phyloP scores from a whole-genome alignment of 306 rosid species.

The Abrus pulchellus region DNA sequence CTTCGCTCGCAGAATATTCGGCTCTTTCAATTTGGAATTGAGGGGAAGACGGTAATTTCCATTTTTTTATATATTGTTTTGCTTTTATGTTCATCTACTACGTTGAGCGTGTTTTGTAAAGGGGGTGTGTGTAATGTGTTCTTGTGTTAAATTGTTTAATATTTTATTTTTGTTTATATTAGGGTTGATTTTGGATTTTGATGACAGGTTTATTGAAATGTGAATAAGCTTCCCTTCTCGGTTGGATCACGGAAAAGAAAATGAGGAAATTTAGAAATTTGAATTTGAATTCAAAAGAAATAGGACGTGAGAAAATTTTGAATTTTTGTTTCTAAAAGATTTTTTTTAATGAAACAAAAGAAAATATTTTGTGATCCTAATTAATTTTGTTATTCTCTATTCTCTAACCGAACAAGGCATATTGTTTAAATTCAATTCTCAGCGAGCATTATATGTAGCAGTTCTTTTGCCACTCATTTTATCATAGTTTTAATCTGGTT shows the following conservation, averaged over 20 bases:
- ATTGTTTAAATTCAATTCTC: not conserved
- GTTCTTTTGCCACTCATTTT: not conserved
- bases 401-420: too few species aligned
- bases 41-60: conserved; percentile 81
- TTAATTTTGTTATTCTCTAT: too few species aligned
- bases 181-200: conserved; percentile 18
- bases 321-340: too few species aligned
- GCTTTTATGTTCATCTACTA: not conserved
- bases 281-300: too few species aligned
- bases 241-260: too few species aligned
- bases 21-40: conserved; percentile 89
- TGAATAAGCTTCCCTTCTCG: not conserved
- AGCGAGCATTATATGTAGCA: not conserved
- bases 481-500: not conserved
- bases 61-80: not conserved
- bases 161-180: not conserved
- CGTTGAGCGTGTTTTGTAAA: not conserved
- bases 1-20: conserved; percentile 70
- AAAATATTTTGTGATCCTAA: too few species aligned
- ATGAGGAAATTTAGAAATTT: too few species aligned
- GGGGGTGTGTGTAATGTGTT: not conserved
- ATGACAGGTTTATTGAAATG: not conserved
- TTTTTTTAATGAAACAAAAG: too few species aligned
- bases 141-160: not conserved
- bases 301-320: too few species aligned